phyloP scores from a whole-genome alignment of 768 basidiomycete species.

The Paxillus involutus region DNA sequence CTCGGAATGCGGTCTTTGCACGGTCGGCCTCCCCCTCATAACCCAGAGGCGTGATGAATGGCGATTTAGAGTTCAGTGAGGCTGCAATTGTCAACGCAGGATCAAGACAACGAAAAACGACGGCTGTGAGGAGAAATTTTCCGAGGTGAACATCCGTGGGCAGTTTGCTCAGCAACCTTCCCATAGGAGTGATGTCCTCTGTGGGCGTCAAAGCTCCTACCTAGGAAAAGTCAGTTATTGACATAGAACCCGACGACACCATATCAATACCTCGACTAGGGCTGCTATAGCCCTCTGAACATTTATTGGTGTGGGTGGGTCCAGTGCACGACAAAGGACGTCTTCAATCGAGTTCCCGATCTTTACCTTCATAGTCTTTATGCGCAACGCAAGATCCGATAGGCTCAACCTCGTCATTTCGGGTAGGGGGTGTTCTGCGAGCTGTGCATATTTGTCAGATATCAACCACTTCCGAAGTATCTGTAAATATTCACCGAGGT shows the following conservation, averaged over 20 bases:
- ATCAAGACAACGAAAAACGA: slow-evolving; percentile 86
- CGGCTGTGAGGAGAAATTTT: slow-evolving; percentile 85
- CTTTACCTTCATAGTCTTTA: slow-evolving; percentile 92
- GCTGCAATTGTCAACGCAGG: slow-evolving; percentile 97
- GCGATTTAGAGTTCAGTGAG: slow-evolving; percentile 88
- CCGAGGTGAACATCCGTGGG: slow-evolving; percentile 96
- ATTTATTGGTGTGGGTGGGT: slow-evolving; percentile 84
- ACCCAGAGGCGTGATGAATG: slow-evolving; percentile 88
- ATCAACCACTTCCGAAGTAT: neutral
- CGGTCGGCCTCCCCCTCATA: slow-evolving; percentile 83
- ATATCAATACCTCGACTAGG: slow-evolving; percentile 72
- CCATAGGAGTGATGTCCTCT: slow-evolving; percentile 96
- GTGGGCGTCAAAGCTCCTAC: slow-evolving; percentile 80
- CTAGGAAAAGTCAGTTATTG: slow-evolving; percentile 33
- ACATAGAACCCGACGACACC: neutral
- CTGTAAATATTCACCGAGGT: slow-evolving; percentile 50
- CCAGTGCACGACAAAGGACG: slow-evolving; percentile 82
- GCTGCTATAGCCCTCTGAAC: slow-evolving; percentile 87
- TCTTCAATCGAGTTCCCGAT: slow-evolving; percentile 87
- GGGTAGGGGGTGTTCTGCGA: slow-evolving; percentile 88
- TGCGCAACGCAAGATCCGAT: slow-evolving; percentile 86
- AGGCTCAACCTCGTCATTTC: slow-evolving; percentile 95
- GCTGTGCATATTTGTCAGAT: slow-evolving; percentile 39
- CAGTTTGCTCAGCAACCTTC: slow-evolving; percentile 82
- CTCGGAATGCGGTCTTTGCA: slow-evolving; percentile 77